These are phyloP conservation scores for Spiromastix sp. DNA, from an alignment of 2,329 filamentous ascomycete species.

Conservation along the genomic window DNA sequence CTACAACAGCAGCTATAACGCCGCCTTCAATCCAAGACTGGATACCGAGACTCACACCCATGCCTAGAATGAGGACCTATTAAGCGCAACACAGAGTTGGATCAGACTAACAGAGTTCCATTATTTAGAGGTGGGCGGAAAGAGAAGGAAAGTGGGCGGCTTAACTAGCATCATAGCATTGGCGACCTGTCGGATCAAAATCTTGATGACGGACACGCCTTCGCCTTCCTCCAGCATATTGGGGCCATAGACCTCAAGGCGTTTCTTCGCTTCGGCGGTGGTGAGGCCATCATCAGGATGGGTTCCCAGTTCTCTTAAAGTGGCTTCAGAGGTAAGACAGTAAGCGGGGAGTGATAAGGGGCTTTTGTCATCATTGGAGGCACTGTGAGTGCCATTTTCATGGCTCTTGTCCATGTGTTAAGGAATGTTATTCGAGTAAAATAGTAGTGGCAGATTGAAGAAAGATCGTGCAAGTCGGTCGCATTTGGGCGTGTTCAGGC, in stretches of 20 bases:
- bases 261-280: conserved; percentile 41
- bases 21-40: conserved; percentile 51
- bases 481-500: conserved; percentile 2
- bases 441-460: neutral
- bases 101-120: conserved; percentile 15
- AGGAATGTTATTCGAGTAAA: neutral
- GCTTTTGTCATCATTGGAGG: conserved; percentile 24
- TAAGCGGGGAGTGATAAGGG: conserved; percentile 53
- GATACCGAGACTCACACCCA: conserved; percentile 49
- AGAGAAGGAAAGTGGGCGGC: conserved; percentile 12
- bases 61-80: conserved; percentile 43
- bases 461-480: conserved; percentile 1
- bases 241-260: conserved; percentile 45
- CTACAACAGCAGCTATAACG: conserved; percentile 48
- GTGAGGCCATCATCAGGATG: conserved; percentile 48
- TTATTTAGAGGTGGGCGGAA: conserved; percentile 5
- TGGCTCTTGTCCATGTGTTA: conserved; percentile 10
- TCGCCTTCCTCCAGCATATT: conserved; percentile 58
- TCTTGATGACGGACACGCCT: conserved; percentile 58
- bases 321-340: conserved; percentile 41
- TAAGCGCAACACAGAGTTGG: conserved; percentile 19
- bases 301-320: conserved; percentile 45
- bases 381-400: neutral
- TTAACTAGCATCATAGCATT: conserved; percentile 58
- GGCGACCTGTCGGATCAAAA: conserved; percentile 54